Percentiles rank a stretch among this genome's conserved stretches.
These are phyloP conservation scores for Chaetothyriales sp. DNA, from an alignment of 2,329 filamentous ascomycete genomes.

Conservation along the genomic window DNA sequence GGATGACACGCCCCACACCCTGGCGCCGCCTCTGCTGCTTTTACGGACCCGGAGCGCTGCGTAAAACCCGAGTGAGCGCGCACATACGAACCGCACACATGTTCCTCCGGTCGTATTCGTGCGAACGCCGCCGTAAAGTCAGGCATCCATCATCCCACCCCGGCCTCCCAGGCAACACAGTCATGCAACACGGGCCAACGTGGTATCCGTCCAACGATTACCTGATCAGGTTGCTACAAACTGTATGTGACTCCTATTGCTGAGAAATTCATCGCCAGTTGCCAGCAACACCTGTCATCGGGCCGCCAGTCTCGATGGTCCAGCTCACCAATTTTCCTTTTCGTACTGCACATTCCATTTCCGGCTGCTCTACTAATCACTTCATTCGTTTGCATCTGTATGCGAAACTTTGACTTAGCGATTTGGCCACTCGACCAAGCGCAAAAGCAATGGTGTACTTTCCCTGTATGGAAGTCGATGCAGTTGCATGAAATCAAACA, in stretches of 20 bases:
- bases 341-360: not conserved
- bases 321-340: not conserved
- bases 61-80: not conserved
- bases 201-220: not conserved
- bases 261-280: not conserved
- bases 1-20: not conserved
- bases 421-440: too few relatives aligned
- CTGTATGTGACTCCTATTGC: not conserved
- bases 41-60: not conserved
- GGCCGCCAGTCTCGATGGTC: too few relatives aligned
- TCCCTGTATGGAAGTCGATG: too few relatives aligned
- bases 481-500: not conserved
- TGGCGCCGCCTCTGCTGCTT: not conserved
- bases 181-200: too few relatives aligned
- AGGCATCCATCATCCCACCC: not conserved
- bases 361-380: not conserved
- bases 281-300: too few relatives aligned
- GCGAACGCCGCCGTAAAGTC: not conserved
- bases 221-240: not conserved
- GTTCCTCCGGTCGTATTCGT: not conserved
- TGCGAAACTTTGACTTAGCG: not conserved
- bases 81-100: not conserved
- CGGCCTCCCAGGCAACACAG: too few relatives aligned
- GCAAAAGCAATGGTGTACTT: too few relatives aligned
- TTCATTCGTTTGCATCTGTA: not conserved